These are phyloP conservation scores for Kwoniella shivajii DNA, from an alignment of 1,284 basidiomycete species.

Conservation along the genomic window DNA sequence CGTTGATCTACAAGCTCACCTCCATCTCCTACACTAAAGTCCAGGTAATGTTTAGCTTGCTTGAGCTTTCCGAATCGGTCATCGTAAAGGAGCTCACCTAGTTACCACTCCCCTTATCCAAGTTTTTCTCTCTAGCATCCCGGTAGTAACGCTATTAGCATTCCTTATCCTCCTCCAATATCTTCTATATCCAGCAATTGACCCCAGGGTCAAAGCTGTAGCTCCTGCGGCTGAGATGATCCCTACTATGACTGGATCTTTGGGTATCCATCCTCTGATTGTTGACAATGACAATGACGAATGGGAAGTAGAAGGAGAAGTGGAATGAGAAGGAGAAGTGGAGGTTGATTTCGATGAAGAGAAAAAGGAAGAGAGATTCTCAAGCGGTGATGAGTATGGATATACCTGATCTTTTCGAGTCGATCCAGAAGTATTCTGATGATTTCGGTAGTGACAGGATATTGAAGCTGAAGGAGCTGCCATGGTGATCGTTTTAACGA, in stretches of 20 bases:
- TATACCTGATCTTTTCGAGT: neutral
- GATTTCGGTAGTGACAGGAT: neutral
- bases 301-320: neutral
- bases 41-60: neutral
- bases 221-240: slow-evolving; percentile 38
- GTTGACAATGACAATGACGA: too few species aligned
- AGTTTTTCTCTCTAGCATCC: slow-evolving; percentile 60
- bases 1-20: slow-evolving; percentile 30
- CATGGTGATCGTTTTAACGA: too few species aligned
- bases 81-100: slow-evolving; percentile 57
- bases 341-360: slow-evolving; percentile 10
- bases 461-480: too few species aligned
- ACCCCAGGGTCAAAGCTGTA: slow-evolving; percentile 55
- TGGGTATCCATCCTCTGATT: slow-evolving; percentile 11
- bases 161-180: slow-evolving; percentile 65
- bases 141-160: slow-evolving; percentile 66
- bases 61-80: neutral
- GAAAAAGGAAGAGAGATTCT: slow-evolving; percentile 21
- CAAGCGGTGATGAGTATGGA: slow-evolving; percentile 7
- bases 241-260: slow-evolving; percentile 41
- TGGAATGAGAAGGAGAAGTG: slow-evolving; percentile 1
- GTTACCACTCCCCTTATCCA: slow-evolving; percentile 76
- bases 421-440: neutral
- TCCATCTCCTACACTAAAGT: slow-evolving; percentile 71
- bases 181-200: slow-evolving; percentile 58